Conservation (phyloP, 208 protist species). For the Trichomonas gallinae region DNA sequence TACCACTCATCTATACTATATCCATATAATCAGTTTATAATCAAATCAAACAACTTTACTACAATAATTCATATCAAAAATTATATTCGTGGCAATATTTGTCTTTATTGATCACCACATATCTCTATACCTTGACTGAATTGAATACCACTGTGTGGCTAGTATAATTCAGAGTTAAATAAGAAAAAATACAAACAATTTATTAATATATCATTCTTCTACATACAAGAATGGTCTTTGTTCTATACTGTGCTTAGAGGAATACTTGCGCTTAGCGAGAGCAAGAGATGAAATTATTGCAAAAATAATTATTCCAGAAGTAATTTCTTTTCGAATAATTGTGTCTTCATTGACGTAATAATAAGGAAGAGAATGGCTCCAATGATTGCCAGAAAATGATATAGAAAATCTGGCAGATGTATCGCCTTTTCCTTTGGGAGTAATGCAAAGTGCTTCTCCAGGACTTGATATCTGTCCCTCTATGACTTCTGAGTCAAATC, state of each 20-base stretch:
- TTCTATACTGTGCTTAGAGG: not conserved
- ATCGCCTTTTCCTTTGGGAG: not conserved
- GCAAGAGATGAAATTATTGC: not conserved
- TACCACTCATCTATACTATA: too few species aligned
- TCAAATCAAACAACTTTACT: too few species aligned
- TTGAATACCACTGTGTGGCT: too few species aligned
- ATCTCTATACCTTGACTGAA: too few species aligned
- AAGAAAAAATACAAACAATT: not conserved
- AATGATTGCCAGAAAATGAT: not conserved
- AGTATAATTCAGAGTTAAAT: too few species aligned
- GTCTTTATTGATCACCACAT: too few species aligned
- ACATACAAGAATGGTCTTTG: not conserved
- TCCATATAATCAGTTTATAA: too few species aligned
- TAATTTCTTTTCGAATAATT: not conserved
- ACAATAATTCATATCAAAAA: too few species aligned
- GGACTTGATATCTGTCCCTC: not conserved
- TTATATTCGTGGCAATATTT: too few species aligned
- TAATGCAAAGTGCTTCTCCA: not conserved
- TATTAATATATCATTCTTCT: not conserved
- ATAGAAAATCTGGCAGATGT: not conserved
- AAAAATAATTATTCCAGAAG: not conserved
- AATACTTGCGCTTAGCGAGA: not conserved
- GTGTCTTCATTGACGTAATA: not conserved
- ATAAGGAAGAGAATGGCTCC: not conserved
- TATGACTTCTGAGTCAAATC: not conserved